A percentile compares a stretch with the other conserved stretches of the same genome.
phyloP scores from a whole-genome alignment of 306 rosid genomes.

The Trichosanthes cucumerina region DNA sequence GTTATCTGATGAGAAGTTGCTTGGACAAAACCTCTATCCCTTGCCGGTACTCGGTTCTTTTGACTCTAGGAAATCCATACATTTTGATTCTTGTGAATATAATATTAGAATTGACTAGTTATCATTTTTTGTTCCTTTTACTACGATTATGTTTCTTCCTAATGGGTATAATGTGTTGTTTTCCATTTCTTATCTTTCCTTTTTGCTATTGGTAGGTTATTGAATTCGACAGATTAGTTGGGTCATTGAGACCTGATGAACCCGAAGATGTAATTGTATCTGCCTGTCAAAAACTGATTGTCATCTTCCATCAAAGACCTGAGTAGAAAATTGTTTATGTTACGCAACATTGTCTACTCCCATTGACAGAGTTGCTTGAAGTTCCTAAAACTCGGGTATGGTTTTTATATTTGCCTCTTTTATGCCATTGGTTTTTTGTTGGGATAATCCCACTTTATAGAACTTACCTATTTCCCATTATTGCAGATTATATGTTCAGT shows the following conservation, averaged over 20 bases:
- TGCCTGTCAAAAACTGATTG: conserved; percentile 77
- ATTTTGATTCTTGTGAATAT: no score
- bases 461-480: not conserved
- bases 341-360: conserved; percentile 90
- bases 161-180: no score
- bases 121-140: no score
- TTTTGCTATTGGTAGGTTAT: conserved; percentile 53
- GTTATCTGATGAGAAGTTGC: no score
- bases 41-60: no score
- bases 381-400: no score
- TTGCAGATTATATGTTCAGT: conserved; percentile 89
- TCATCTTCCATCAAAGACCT: conserved; percentile 71
- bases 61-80: no score
- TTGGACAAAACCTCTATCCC: no score
- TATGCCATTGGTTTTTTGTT: conserved; percentile 8
- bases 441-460: not conserved
- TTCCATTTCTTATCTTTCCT: not conserved
- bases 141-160: no score
- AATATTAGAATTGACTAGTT: no score
- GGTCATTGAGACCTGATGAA: conserved; percentile 74
- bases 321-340: conserved; percentile 92
- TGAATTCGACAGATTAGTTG: conserved; percentile 84
- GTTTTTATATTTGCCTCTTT: no score
- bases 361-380: conserved; percentile 81
- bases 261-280: conserved; percentile 79